phyloP scores from a whole-genome alignment of 164 flowering plant species.

The Sedum album region DNA sequence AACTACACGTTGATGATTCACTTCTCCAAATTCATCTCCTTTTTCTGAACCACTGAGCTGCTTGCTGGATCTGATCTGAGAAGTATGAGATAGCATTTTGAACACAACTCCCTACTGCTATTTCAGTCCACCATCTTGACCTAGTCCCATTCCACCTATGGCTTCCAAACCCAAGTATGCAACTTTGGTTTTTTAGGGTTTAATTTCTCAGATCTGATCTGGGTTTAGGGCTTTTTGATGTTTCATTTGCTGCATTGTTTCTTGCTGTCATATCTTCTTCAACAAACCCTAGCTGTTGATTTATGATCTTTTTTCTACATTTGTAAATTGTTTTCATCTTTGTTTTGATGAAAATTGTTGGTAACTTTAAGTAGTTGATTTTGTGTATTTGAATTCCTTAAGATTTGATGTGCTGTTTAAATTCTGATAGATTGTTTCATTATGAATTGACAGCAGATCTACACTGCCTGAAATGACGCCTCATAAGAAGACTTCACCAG shows the following conservation, averaged over 20 bases:
- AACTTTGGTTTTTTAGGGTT: background rate
- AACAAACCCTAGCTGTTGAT: background rate
- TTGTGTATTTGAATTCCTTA: background rate
- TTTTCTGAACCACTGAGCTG: background rate
- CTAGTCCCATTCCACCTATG: background rate
- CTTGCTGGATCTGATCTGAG: background rate
- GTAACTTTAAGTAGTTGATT: too few relatives aligned
- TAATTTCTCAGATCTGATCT: background rate
- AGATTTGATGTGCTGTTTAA: background rate
- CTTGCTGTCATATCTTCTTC: too few relatives aligned
- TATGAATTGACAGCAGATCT: background rate
- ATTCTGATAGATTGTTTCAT: background rate
- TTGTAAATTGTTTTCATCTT: too few relatives aligned
- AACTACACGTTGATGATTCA: background rate
- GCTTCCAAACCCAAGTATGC: background rate
- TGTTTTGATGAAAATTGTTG: too few relatives aligned
- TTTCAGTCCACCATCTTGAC: background rate
- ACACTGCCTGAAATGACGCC: slow-evolving; percentile 38
- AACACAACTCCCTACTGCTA: too few relatives aligned
- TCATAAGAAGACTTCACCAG: slow-evolving; percentile 48
- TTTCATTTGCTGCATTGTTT: background rate
- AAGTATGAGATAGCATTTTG: too few relatives aligned
- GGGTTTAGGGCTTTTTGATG: background rate
- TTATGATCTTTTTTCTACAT: too few relatives aligned
- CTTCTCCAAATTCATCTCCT: background rate